These are phyloP conservation scores for Lactarius psammicola DNA, from an alignment of 768 basidiomycete species.

Conservation along the genomic window DNA sequence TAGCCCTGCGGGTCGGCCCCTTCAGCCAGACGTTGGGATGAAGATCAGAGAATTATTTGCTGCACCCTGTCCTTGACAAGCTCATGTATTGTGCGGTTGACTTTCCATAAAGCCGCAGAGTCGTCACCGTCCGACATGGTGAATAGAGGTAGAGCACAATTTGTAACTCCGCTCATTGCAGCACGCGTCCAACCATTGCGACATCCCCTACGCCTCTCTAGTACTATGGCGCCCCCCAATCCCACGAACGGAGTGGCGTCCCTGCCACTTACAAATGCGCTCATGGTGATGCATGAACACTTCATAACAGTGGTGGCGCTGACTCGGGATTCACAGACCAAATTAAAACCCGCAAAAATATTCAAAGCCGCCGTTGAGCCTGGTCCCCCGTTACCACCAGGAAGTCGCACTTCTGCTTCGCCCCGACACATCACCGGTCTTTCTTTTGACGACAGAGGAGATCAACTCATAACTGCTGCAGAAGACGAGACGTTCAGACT, in stretches of 20 bases:
- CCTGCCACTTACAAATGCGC: slow-evolving; percentile 31
- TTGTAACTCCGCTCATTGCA: slow-evolving; percentile 55
- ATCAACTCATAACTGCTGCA: slow-evolving; percentile 77
- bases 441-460: slow-evolving; percentile 88
- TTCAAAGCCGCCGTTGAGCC: slow-evolving; percentile 77
- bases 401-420: slow-evolving; percentile 37
- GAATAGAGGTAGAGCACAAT: slow-evolving; percentile 32
- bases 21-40: slow-evolving; percentile 28
- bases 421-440: slow-evolving; percentile 79
- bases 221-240: slow-evolving; percentile 23
- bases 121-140: slow-evolving; percentile 74
- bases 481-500: slow-evolving; percentile 92
- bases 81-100: slow-evolving; percentile 95
- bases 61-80: slow-evolving; percentile 90
- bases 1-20: slow-evolving; percentile 66
- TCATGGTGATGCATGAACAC: slow-evolving; percentile 35
- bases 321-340: slow-evolving; percentile 44
- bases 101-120: slow-evolving; percentile 89
- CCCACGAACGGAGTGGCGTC: slow-evolving; percentile 12
- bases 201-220: not conserved
- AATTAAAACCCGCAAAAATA: slow-evolving; percentile 86
- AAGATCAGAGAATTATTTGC: slow-evolving; percentile 30
- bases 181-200: not conserved
- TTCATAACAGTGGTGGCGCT: not conserved
- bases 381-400: slow-evolving; percentile 47